Evolutionary conservation across 129 eudicot species (phyloP), one percentile per base, ranked within the genome.

Genomic region (Tagetes patula): DNA sequence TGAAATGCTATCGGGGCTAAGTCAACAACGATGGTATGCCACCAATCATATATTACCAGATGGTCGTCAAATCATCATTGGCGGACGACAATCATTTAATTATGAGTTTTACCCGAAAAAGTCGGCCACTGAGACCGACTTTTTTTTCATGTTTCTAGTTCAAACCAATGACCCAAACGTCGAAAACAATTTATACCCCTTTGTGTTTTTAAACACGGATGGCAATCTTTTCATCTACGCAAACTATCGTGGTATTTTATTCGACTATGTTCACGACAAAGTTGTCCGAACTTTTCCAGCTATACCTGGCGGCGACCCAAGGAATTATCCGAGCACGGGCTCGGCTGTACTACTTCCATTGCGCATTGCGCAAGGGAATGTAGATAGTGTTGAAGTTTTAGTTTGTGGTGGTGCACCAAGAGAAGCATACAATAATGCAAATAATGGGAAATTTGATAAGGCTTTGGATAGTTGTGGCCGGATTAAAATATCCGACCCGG

Each of bases 291-390:
- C 83, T 8, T 92, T 85, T 70, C 98, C 96, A 1, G 63, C 73
- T 0, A 78, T 92, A 0, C 94, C 95, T 1, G 95, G 88, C 39
- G 96, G 95, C 5, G 95, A 91, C 72, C 97, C 98, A 45, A 77
- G 98, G 55, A 83, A 71, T 74, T 92, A 89, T 73, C 98, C 98
- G 37, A 92, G 98, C 55, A 75, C 96, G 3, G 98, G 98, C 27
- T 92, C 98, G 0, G 96, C 89, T 2, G 98, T 87, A 70, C 80
- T 93, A 41, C 88, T 93, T 6, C 98, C 98, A 4, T 56, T 89
- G 71, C 83, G 69, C 71, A 80, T 78, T 42, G 67, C 79, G 49
- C 82, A 78, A 58, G 89, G 85, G 30, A 14, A 48, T 5, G 68
- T n/a, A 4, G 41, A 32, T 6, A 71, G 52, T 67, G 90, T 83